Percentiles rank a stretch among this genome's conserved stretches.
Evolutionary conservation across 805 yeast species (phyloP).

Genomic region (Saccharomyces paradoxus): DNA sequence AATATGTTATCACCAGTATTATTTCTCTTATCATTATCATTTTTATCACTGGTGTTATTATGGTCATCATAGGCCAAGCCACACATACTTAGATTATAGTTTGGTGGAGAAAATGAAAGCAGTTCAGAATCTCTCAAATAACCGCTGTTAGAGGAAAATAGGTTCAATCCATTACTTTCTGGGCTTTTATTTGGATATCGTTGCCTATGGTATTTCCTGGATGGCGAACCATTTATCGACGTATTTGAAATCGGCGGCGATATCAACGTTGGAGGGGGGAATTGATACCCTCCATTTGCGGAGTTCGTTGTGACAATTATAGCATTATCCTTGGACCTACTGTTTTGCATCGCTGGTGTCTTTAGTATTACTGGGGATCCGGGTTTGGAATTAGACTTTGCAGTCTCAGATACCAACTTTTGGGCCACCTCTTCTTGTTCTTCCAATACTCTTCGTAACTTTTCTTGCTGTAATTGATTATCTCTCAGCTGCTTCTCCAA

Average conservation of each 20-base stretch:
- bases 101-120: neutral
- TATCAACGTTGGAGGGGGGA: slow-evolving; percentile 26
- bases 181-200: neutral
- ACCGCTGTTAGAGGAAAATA: neutral
- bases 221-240: slow-evolving; percentile 23
- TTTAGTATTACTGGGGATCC: slow-evolving; percentile 6
- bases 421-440: slow-evolving; percentile 10
- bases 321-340: slow-evolving; percentile 7
- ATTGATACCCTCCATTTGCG: slow-evolving; percentile 27
- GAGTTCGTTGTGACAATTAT: slow-evolving; percentile 27
- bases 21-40: neutral
- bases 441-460: slow-evolving; percentile 22
- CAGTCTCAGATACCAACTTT: neutral
- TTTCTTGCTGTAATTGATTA: slow-evolving; percentile 25
- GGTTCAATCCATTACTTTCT: neutral
- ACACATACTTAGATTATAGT: neutral
- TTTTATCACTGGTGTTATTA: neutral
- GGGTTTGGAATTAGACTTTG: neutral
- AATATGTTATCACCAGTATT: neutral
- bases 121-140: neutral
- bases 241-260: slow-evolving; percentile 12
- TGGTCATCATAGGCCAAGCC: neutral
- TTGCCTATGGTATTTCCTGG: slow-evolving; percentile 1
- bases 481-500: slow-evolving; percentile 23
- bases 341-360: slow-evolving; percentile 6